Evolutionary conservation across 164 flowering plant species (phyloP), one percentile per base, ranked within the genome.

Genomic region (Magnolia sinica): DNA sequence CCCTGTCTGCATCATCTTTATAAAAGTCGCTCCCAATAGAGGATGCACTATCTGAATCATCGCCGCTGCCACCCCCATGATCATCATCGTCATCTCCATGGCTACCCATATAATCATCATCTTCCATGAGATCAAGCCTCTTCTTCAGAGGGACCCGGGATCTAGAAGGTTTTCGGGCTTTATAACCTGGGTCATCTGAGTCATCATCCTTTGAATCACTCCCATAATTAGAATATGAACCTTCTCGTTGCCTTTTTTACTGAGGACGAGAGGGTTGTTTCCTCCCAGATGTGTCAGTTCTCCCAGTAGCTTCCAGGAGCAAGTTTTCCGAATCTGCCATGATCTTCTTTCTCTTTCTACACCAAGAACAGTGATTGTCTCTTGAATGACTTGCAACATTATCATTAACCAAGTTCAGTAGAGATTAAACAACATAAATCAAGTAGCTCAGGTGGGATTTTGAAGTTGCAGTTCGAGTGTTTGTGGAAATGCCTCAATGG

Each of bases 301-400:
- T 89, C 68, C 99, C 99, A 2, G 98, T 97, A 45, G 97, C 98
- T 82, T 96, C 95, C 58, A 90, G 82, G 14, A 96, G 95, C n/a
- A n/a, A n/a, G n/a, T n/a, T n/a, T n/a, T n/a, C n/a, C n/a, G n/a
- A n/a, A n/a, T n/a, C n/a, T n/a, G n/a, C 87, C 98, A 93, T 93
- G 76, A 22, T 77, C 31, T 4, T 67, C 27, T 50, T 51, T 76
- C 63, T 64, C 49, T 67, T 65, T 59, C 66, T 73, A 73, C 20
- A 22, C 64, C 58, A 51, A 49, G 19, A 18, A 50, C 23, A 7
- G 16, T 51, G 52, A 45, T 50, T 64, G 4, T 50, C 70, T 65
- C 19, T 14, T 8, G 31, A 75, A 52, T 52, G 67, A 51, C 58
- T 72, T 75, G 50, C 77, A 75, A 66, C 4, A 70, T 29, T 10